A percentile compares a stretch with the other conserved stretches of the same genome.
Evolutionary conservation across 148 eudicot species (phyloP).

Genomic region (Nepenthes mirabilis): DNA sequence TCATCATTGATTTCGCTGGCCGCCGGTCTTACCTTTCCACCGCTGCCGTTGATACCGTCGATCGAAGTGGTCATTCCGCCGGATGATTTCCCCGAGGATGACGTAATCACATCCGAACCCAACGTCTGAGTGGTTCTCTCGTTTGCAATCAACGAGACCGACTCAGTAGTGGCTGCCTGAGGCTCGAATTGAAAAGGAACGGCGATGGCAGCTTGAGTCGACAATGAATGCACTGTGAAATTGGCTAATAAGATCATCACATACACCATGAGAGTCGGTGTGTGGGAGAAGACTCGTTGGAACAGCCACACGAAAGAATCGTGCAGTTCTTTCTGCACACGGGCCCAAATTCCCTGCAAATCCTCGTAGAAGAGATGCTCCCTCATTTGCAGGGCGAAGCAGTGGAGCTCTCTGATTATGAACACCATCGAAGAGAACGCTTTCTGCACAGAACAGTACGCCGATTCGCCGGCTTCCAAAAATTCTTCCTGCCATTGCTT

Average conservation of each 20-base stretch:
- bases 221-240: constrained; percentile 60
- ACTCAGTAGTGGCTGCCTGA: constrained; percentile 3
- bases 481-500: not conserved
- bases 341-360: constrained; percentile 33
- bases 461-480: constrained; percentile 32
- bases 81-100: constrained; percentile 8
- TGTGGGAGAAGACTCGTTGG: constrained; percentile 49
- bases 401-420: constrained; percentile 69
- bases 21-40: constrained; percentile 30
- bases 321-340: constrained; percentile 51
- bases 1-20: constrained; percentile 63
- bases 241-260: constrained; percentile 62
- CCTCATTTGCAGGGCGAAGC: constrained; percentile 49
- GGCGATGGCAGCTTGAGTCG: constrained; percentile 31
- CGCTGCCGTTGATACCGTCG: constrained; percentile 46
- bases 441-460: constrained; percentile 50
- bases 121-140: constrained; percentile 11
- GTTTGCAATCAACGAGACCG: not conserved
- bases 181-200: constrained; percentile 1
- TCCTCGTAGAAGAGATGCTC: constrained; percentile 37
- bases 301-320: constrained; percentile 68
- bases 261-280: constrained; percentile 55
- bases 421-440: constrained; percentile 95
- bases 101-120: constrained; percentile 21
- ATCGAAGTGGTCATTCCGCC: constrained; percentile 17